Evolutionary conservation across 805 yeast genomes (phyloP), one percentile per base, ranked within the genome.

Genomic region (Sugiyamaella chiloensis): DNA sequence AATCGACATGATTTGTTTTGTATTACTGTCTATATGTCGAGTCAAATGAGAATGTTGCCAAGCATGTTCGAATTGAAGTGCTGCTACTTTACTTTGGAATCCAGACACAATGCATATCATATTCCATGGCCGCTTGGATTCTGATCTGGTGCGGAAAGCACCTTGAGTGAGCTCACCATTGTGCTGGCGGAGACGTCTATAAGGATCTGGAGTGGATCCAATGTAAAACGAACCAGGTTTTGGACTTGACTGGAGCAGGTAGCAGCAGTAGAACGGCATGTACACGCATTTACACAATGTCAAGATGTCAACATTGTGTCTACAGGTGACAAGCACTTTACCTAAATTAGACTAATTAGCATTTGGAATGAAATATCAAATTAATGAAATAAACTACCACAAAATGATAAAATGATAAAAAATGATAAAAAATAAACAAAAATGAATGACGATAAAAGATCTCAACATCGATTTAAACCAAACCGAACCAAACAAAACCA

Each of bases 161-260:
- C 95, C 93, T 2, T 61, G 64, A 17, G 63, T 56, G 11, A 83
- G 60, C 2, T 74, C 79, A 2, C 96, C 95, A 66, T 87, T 87
- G 60, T 87, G 96, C 56, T 87, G 96, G 32, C 88, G 61, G 2
- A 87, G 69, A 42, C 96, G 63, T 55, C 81, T 60, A 8, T 68
- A 60, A 0, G 95, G 95, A 57, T 85, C 77, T 1, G 93, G 91
- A 0, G 95, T 85, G 0, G 95, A 86, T 0, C 96, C 96, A 3
- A 87, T 76, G 59, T 87, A 87, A 57, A 81, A 81, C 7, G 85
- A 76, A 34, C 69, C 69, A 19, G 78, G 77, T 53, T 76, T 79
- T 8, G 78, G 72, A 2, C 74, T 58, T 0, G 91, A 84, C 51
- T 79, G 78, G 7, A 87, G 66, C 1, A 87, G 64, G 60, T 87